These are phyloP conservation scores for Saprolegnia parasitica DNA, from an alignment of 352 stramenopile species.

Conservation along the genomic window DNA sequence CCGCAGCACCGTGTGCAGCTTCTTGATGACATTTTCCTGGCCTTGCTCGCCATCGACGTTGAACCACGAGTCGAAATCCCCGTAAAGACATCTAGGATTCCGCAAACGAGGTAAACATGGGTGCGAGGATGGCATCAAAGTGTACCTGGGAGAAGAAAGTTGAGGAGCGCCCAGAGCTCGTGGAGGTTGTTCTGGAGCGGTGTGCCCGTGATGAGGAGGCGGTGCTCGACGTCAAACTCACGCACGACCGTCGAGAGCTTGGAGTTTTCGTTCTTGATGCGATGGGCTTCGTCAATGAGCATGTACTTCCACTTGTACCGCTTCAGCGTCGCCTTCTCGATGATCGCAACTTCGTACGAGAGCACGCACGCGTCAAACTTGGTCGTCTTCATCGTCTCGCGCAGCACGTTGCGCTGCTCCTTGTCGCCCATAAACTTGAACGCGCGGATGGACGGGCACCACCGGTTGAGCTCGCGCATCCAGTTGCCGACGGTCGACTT, in stretches of 20 bases:
- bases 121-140: too few relatives aligned
- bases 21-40: conserved; percentile 97
- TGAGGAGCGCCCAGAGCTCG: conserved; percentile 99
- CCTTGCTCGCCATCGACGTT: conserved; percentile 95
- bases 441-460: conserved; percentile 90
- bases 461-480: conserved; percentile 97
- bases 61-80: conserved; percentile 99
- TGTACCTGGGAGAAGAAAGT: conserved; percentile 94
- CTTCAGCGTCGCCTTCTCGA: conserved; percentile 87
- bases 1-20: conserved; percentile 95
- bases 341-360: conserved; percentile 93
- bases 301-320: conserved; percentile 97
- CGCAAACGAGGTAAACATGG: too few relatives aligned
- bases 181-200: conserved; percentile 99
- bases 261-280: conserved; percentile 97
- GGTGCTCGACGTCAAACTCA: conserved; percentile 93
- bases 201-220: conserved; percentile 94
- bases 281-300: conserved; percentile 98
- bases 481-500: conserved; percentile 98
- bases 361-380: conserved; percentile 93
- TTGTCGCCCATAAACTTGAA: conserved; percentile 97
- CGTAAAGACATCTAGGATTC: conserved; percentile 86
- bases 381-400: conserved; percentile 65
- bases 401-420: conserved; percentile 90
- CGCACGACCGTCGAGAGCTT: conserved; percentile 84